Evolutionary conservation across 371 early-diverging fungal genomes (phyloP), one percentile per base, ranked within the genome.

Genomic region (Vittaforma corneae): DNA sequence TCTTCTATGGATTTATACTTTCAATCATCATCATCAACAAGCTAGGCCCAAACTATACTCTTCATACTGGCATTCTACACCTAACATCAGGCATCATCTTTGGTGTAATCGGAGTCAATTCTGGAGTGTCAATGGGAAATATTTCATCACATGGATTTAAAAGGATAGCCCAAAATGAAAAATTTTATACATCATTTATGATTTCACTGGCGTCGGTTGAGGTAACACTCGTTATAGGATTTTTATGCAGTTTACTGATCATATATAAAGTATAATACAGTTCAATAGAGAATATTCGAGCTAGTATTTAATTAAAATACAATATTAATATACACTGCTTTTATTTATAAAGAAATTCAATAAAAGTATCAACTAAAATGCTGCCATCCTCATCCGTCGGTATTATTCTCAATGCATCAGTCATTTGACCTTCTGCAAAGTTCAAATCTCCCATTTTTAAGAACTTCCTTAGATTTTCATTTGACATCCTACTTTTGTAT

Each of bases 1-100:
- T 72, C 37, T 63, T 76, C 50, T 62, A 63, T 32, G 72, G 58
- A 37, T 70, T 76, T 38, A 69, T 76, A 34, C 32, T 76, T 24
- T 56, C 66, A 18, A 62, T 72, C 9, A 48, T 71, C 14, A 69
- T 72, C 11, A 63, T 63, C 24, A 63, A 63, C 28, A 6, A 55
- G 29, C 9, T 63, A 16, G 29, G 6, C 3, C 16, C 2, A 4
- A 53, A n/a, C 6, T 52, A 33, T 34, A 16, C 33, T 4, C 18
- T 33, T 44, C 5, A 6, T 28, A 20, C 26, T 3, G 30, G 22
- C 38, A 14, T 63, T 6, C 18, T 4, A 5, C 35, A 63, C 30
- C 30, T 63, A 2, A 4, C 37, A 3, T 34, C 38, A 28, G 62
- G 59, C 28, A 38, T 30, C n/a, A 9, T 63, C 2, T 55, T 63